A percentile compares a stretch with the other conserved stretches of the same genome.
Evolutionary conservation across 2,329 filamentous ascomycete genomes (phyloP).

Genomic region (Epicoccum sorghinum): DNA sequence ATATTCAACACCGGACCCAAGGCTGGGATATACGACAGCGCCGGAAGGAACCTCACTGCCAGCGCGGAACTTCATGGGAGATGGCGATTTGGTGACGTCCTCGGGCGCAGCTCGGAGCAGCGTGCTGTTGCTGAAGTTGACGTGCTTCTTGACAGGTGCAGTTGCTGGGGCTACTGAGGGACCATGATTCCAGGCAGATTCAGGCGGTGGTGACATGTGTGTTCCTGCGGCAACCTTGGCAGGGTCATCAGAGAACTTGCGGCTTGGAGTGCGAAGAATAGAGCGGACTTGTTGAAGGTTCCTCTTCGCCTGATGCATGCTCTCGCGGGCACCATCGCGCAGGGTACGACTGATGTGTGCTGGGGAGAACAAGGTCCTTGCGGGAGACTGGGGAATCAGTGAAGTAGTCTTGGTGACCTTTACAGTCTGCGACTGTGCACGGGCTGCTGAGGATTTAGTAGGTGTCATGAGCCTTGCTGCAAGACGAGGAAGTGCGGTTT

Average conservation of each 20-base stretch:
- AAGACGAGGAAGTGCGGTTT: slow-evolving; percentile 55
- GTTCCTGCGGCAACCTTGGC: slow-evolving; percentile 66
- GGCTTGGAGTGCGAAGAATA: slow-evolving; percentile 65
- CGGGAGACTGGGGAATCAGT: slow-evolving; percentile 63
- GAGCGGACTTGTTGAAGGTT: slow-evolving; percentile 65
- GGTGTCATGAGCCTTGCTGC: slow-evolving; percentile 68
- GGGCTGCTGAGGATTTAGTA: slow-evolving; percentile 75
- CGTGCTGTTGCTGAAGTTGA: slow-evolving; percentile 78
- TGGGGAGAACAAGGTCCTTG: slow-evolving; percentile 55
- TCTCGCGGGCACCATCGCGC: slow-evolving; percentile 47
- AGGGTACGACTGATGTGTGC: slow-evolving; percentile 40
- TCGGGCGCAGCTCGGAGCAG: slow-evolving; percentile 52
- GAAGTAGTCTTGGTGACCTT: slow-evolving; percentile 55
- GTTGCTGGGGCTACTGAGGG: slow-evolving; percentile 64
- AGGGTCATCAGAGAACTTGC: slow-evolving; percentile 65
- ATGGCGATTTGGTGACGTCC: slow-evolving; percentile 42
- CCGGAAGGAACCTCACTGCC: slow-evolving; percentile 42
- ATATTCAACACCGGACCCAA: slow-evolving; percentile 43
- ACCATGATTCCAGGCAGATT: slow-evolving; percentile 56
- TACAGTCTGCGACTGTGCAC: slow-evolving; percentile 58
- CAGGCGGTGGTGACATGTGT: slow-evolving; percentile 55
- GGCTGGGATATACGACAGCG: slow-evolving; percentile 39
- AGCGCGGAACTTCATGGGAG: slow-evolving; percentile 44
- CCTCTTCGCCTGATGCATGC: slow-evolving; percentile 48
- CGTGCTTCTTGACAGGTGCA: slow-evolving; percentile 76